These are phyloP conservation scores for Globisporangium takayamanum DNA, from an alignment of 352 stramenopile species.

Conservation along the genomic window DNA sequence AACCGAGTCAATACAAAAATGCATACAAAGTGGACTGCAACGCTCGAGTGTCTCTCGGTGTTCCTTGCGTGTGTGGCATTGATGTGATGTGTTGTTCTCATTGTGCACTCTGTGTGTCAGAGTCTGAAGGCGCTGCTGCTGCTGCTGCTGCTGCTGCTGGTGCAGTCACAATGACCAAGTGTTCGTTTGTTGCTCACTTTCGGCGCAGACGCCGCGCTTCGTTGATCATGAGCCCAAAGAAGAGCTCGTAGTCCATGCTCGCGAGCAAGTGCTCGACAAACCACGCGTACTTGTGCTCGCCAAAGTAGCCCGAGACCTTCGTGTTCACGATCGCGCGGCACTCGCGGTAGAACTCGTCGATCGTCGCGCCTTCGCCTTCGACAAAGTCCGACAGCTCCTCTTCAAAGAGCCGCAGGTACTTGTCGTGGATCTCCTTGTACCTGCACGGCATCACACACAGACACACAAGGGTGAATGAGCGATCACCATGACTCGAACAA, in stretches of 20 bases:
- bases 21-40: no score
- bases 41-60: no score
- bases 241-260: conserved; percentile 80
- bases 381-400: conserved; percentile 70
- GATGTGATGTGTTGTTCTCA: no score
- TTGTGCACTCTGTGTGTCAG: no score
- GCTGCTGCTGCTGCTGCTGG: neutral
- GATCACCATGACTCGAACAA: neutral
- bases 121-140: neutral
- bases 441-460: conserved; percentile 8
- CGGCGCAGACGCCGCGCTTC: conserved; percentile 55
- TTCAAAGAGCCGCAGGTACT: conserved; percentile 71
- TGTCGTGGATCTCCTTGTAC: conserved; percentile 73
- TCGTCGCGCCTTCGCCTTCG: conserved; percentile 52
- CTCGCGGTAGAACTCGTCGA: conserved; percentile 63
- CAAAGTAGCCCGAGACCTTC: conserved; percentile 59
- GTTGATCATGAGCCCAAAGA: conserved; percentile 79
- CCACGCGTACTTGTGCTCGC: conserved; percentile 65
- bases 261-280: conserved; percentile 73
- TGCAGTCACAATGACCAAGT: neutral
- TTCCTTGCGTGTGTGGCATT: no score
- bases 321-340: conserved; percentile 55
- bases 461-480: neutral
- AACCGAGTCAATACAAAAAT: no score
- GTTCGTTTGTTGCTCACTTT: conserved; percentile 27